Conservation (phyloP, 23 red algal genomes). For the Gracilariopsis chorda region DNA sequence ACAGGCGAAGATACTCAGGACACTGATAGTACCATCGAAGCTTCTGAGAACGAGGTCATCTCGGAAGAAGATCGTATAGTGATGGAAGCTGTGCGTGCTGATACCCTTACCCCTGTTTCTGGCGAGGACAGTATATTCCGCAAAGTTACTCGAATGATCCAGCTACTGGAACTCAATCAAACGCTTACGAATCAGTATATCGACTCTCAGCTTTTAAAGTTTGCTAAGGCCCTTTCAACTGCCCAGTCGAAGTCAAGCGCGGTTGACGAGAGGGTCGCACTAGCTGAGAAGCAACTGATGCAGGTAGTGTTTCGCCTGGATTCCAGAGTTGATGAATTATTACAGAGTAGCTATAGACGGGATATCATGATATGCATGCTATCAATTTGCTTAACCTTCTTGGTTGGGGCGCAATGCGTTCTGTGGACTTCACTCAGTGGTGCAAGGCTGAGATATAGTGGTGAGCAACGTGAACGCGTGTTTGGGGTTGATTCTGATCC, state of each 20-base stretch:
- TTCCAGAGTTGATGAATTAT: background rate
- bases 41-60: no score
- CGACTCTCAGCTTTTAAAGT: constrained; percentile 59
- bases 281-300: background rate
- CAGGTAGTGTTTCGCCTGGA: background rate
- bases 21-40: no score
- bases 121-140: constrained; percentile 84
- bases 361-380: constrained; percentile 43
- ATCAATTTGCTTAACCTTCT: background rate
- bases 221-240: constrained; percentile 30
- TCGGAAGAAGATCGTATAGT: constrained; percentile 44
- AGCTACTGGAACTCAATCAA: constrained; percentile 80
- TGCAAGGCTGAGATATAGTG: background rate
- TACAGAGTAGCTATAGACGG: background rate
- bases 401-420: constrained; percentile 28
- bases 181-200: constrained; percentile 87
- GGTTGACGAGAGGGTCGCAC: background rate
- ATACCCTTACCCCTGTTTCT: background rate
- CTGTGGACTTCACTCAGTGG: constrained; percentile 50
- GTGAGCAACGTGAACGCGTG: background rate
- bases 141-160: constrained; percentile 80
- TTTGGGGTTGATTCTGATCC: background rate
- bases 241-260: background rate
- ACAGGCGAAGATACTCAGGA: background rate
- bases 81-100: constrained; percentile 52